Percentiles rank a stretch among this genome's conserved stretches.
Evolutionary conservation across 306 rosid species (phyloP).

Genomic region (Dalbergia oliveri): DNA sequence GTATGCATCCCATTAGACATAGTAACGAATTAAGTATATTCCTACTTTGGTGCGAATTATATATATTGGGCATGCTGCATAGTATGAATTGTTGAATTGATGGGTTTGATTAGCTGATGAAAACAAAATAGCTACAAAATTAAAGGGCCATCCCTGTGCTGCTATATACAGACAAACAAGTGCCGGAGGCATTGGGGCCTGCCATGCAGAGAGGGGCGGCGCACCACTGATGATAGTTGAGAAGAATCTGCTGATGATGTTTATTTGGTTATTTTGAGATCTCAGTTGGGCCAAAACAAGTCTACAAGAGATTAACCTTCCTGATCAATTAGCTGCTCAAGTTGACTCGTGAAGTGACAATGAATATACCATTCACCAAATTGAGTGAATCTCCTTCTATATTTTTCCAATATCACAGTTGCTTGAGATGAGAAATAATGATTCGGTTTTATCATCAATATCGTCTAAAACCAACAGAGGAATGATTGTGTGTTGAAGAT

Average conservation of each 20-base stretch:
- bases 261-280: neutral
- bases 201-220: too few relatives aligned
- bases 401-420: neutral
- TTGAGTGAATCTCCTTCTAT: neutral
- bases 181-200: too few relatives aligned
- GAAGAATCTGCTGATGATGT: neutral
- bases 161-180: too few relatives aligned
- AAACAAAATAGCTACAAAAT: too few relatives aligned
- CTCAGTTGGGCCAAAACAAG: neutral
- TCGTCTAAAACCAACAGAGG: neutral
- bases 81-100: neutral
- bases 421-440: neutral
- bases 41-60: neutral
- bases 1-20: neutral
- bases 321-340: neutral
- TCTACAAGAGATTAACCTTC: neutral
- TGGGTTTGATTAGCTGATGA: too few relatives aligned
- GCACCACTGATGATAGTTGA: neutral
- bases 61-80: neutral
- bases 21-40: neutral
- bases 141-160: too few relatives aligned
- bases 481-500: neutral
- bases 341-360: conserved; percentile 5
- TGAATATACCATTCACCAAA: neutral
- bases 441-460: neutral